A percentile compares a stretch with the other conserved stretches of the same genome.
Conservation (phyloP, 2,329 filamentous ascomycete species). For the Dactylonectria macrodidyma region DNA sequence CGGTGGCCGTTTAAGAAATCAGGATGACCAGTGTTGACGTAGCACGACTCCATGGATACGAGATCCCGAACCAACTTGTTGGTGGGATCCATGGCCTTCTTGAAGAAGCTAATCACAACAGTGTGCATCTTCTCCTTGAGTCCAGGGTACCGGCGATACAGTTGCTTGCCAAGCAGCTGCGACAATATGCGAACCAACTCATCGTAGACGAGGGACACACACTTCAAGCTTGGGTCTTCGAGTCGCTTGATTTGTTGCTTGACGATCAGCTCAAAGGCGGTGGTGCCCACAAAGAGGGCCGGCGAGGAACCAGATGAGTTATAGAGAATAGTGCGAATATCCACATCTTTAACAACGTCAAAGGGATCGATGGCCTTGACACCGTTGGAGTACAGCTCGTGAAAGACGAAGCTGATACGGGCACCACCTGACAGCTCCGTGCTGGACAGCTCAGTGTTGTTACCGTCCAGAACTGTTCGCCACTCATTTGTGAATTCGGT, state of each 20-base stretch:
- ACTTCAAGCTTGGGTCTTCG: constrained; percentile 97
- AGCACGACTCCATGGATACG: constrained; percentile 95
- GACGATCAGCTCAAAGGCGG: constrained; percentile 98
- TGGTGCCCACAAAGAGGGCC: constrained; percentile 96
- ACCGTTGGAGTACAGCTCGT: constrained; percentile 97
- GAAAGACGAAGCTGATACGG: constrained; percentile 99
- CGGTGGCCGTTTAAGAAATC: constrained; percentile 98
- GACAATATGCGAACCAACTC: constrained; percentile 96
- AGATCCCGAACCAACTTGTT: constrained; percentile 97
- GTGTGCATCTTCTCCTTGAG: constrained; percentile 97
- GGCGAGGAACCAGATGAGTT: constrained; percentile 99
- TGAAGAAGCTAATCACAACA: constrained; percentile 95
- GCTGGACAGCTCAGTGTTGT: constrained; percentile 96
- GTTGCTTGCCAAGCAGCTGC: constrained; percentile 87
- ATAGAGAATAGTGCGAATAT: constrained; percentile 97
- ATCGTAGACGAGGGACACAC: constrained; percentile 96
- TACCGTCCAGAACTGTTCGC: constrained; percentile 94
- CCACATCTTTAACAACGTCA: constrained; percentile 96
- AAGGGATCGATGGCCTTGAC: constrained; percentile 98
- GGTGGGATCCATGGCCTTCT: constrained; percentile 97
- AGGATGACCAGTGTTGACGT: constrained; percentile 98
- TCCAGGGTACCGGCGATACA: constrained; percentile 93
- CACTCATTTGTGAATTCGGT: constrained; percentile 99
- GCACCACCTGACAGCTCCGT: constrained; percentile 95
- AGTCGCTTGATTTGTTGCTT: constrained; percentile 98